Base-by-base conservation (phyloP, 2,329 filamentous ascomycete genomes). In the Epichloe scottii region DNA sequence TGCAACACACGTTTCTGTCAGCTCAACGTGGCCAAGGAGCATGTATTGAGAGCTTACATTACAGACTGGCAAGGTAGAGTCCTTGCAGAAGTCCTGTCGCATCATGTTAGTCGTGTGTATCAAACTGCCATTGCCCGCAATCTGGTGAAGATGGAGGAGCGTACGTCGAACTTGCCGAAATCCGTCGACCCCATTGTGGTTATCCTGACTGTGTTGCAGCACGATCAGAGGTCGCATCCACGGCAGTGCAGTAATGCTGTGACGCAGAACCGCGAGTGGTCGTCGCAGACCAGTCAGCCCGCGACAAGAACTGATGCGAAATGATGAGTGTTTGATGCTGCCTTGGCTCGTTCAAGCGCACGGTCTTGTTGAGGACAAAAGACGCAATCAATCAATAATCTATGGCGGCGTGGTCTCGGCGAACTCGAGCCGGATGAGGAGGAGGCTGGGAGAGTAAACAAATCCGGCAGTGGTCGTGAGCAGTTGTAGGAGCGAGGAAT, bases 21-120 rank as follows among this genome's bases (percentile, higher is more conserved):
- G 52, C 54, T 17, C 57, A 58, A 23, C 3, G 39, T 39, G 7
- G 11, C 14, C 15, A 44, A 15, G n/a, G 4, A 37, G n/a, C 11
- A 8, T 14, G 44, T 14, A 33, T 35, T 35, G n/a, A 37, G 14
- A 40, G 8, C 84, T 62, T 77, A 90, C 86, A 77, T 91, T 91
- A 75, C 87, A 93, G 61, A 91, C 75, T 50, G 87, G 87, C 61
- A 91, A 74, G 52, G 86, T 90, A 60, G 87, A 87, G 71, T 90
- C 86, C 65, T 79, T 84, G 76, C 87, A 93, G 67, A 93, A 90
- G 64, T 85, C 72, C 86, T 91, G 62, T 63, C 53, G 46, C 54
- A 58, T 58, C 54, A 52, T 50, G 53, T 63, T 57, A 63, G 60
- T 56, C 54, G 52, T 57, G 51, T 54, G 37, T 43, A 11, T 5